Percentiles rank a stretch among this genome's conserved stretches.
phyloP scores from a whole-genome alignment of 495 filamentous ascomycete species.

The Cercophora sp. region DNA sequence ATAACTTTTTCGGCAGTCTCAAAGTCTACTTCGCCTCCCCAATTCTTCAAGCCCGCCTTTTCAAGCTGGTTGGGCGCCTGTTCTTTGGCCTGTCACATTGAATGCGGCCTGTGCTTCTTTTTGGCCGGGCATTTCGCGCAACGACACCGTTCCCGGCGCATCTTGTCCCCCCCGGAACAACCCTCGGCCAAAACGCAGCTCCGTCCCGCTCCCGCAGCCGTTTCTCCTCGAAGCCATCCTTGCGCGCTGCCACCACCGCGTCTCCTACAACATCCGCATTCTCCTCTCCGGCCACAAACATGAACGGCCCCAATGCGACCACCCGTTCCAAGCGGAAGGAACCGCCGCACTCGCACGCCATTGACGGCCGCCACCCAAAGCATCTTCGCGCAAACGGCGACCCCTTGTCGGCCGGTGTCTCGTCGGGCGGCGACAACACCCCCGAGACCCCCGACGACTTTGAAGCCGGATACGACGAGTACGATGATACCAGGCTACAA shows the following conservation, averaged over 20 bases:
- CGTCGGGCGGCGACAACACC: slow-evolving; percentile 49
- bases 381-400: slow-evolving; percentile 45
- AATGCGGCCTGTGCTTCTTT: slow-evolving; percentile 21
- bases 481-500: slow-evolving; percentile 31
- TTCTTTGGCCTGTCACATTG: slow-evolving; percentile 8
- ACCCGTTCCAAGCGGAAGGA: slow-evolving; percentile 51
- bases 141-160: not conserved
- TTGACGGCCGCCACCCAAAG: slow-evolving; percentile 45
- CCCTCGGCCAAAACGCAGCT: too few relatives aligned
- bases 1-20: too few relatives aligned
- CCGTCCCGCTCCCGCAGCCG: not conserved
- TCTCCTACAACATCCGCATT: not conserved
- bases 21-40: too few relatives aligned
- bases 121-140: slow-evolving; percentile 17
- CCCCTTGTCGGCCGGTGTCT: slow-evolving; percentile 39
- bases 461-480: slow-evolving; percentile 35
- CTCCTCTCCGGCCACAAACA: slow-evolving; percentile 20
- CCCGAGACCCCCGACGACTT: slow-evolving; percentile 37
- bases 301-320: slow-evolving; percentile 37
- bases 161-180: not conserved
- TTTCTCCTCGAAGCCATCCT: not conserved
- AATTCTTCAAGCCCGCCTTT: too few relatives aligned
- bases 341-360: slow-evolving; percentile 28
- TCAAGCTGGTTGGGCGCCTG: slow-evolving; percentile 4
- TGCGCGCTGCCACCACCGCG: not conserved